Evolutionary conservation across 2,329 filamentous ascomycete species (phyloP), one percentile per base, ranked within the genome.

Genomic region (Stagonosporopsis cucurbitacearum): DNA sequence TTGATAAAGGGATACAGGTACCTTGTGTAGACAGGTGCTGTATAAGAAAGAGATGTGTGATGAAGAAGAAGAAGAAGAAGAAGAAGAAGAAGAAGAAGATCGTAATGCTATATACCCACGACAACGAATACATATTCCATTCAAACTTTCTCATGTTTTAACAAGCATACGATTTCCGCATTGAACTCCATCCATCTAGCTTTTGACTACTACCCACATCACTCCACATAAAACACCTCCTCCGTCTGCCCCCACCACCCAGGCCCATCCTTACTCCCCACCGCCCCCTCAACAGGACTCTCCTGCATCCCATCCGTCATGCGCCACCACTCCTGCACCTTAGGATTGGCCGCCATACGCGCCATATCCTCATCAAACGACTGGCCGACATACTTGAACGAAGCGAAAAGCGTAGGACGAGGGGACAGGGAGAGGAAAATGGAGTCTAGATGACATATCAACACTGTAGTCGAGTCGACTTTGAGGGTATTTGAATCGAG

Each of bases 251-350:
- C 86, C 88, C 88, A 91, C 88, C 88, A 90, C 11, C 81, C 81
- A 0, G 68, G 67, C 20, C 66, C 69, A 2, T 52, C 57, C 15
- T 49, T 55, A 25, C 66, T 70, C 11, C 70, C 70, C 23, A 61
- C 58, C 15, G 71, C 70, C 2, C 85, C 86, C 6, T 82, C 80
- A 62, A 84, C 81, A 26, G 89, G 70, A 6, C 66, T 74, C 59
- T 79, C 87, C 77, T 93, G 90, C 80, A 87, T 91, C 13, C 80
- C 80, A 73, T 94, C 90, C 45, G 90, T 93, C 86, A 93, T 88
- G 54, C 79, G 79, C 90, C 90, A 94, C 91, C 90, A 94, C 73
- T 89, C 86, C 51, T 85, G 82, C 30, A 93, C 88, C 68, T 87
- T 88, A 1, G 85, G 82, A 64, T 92, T 91, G 54, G 85, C 85